These are phyloP conservation scores for Benincasa hispida DNA, from an alignment of 306 rosid species.

Conservation along the genomic window DNA sequence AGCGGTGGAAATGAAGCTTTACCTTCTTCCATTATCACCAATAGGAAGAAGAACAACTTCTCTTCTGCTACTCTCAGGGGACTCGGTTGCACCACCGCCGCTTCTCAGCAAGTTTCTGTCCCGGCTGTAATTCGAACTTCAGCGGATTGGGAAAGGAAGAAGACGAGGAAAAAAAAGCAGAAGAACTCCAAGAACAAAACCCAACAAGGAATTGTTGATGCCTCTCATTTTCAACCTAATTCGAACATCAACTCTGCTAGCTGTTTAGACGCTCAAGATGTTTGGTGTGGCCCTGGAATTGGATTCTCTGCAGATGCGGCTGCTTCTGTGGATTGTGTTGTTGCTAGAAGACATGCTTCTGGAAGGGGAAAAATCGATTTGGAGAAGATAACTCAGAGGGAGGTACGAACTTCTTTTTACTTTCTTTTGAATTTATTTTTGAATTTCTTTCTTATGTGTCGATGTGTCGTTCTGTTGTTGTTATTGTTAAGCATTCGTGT, in stretches of 20 bases:
- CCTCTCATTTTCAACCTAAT: conserved; percentile 14
- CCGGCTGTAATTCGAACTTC: conserved; percentile 72
- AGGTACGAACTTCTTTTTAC: conserved; percentile 24
- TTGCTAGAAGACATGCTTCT: conserved; percentile 50
- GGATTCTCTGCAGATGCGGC: conserved; percentile 63
- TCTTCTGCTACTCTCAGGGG: conserved; percentile 56
- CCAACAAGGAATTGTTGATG: conserved; percentile 32
- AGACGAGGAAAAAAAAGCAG: conserved; percentile 37
- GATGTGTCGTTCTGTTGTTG: background rate
- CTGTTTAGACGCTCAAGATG: conserved; percentile 72
- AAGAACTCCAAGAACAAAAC: conserved; percentile 17
- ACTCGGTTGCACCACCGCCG: conserved; percentile 67
- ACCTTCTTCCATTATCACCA: conserved; percentile 16
- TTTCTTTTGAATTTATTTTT: background rate
- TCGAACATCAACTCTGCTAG: conserved; percentile 19
- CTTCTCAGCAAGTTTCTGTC: conserved; percentile 75
- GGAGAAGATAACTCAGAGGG: conserved; percentile 45
- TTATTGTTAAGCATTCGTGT: background rate
- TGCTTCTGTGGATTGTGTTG: conserved; percentile 72
- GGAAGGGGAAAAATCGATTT: conserved; percentile 68
- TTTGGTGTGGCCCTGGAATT: conserved; percentile 95
- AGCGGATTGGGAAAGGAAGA: conserved; percentile 70
- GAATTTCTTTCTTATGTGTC: background rate
- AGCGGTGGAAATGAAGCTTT: conserved; percentile 20
- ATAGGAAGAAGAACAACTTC: conserved; percentile 50